These are phyloP conservation scores for Urochloa ruziziensis DNA, from an alignment of 176 grass and related monocot genomes.

Conservation along the genomic window DNA sequence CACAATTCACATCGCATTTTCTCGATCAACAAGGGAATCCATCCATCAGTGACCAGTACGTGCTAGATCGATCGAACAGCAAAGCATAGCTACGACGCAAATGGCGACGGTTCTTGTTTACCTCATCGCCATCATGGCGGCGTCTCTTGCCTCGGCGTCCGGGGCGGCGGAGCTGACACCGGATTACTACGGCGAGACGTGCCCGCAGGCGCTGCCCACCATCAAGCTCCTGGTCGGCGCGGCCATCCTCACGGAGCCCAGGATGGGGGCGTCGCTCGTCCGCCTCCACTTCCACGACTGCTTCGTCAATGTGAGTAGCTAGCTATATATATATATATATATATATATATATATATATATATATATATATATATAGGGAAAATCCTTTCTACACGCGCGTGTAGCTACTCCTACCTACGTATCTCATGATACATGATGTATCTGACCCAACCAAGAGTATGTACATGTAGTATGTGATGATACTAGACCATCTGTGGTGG, in stretches of 20 bases:
- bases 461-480: no score
- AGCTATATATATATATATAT: no score
- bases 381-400: no score
- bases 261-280: conserved; percentile 72
- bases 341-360: no score
- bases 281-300: conserved; percentile 91
- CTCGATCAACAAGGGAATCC: background rate
- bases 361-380: no score
- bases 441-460: no score
- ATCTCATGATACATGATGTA: no score
- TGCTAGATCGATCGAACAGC: background rate
- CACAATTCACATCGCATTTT: background rate
- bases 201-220: conserved; percentile 57
- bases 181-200: conserved; percentile 62
- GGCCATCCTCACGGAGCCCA: conserved; percentile 51
- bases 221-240: conserved; percentile 58
- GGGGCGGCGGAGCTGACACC: conserved; percentile 35
- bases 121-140: background rate
- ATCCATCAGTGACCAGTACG: no score
- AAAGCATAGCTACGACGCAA: no score
- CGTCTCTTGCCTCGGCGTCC: background rate
- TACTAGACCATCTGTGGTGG: no score
- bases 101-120: conserved; percentile 1
- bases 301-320: conserved; percentile 56
- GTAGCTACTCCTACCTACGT: no score